A percentile compares a stretch with the other conserved stretches of the same genome.
These are phyloP conservation scores for Wickerhamomyces bovis DNA, from an alignment of 805 yeast species.

Conservation along the genomic window DNA sequence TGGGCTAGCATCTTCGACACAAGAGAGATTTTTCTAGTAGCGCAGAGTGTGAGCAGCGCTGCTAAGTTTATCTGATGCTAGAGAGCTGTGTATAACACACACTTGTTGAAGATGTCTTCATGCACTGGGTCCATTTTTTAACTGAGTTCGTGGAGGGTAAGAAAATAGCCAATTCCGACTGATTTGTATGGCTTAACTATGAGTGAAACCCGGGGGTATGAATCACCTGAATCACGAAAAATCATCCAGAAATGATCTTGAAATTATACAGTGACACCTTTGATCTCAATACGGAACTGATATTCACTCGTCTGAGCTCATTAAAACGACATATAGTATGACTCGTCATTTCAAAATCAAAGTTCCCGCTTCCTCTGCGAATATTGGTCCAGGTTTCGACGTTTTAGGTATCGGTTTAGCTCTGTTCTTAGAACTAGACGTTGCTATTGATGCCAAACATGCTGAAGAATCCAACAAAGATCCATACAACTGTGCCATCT, in stretches of 20 bases:
- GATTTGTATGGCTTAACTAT: neutral
- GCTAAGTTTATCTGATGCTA: neutral
- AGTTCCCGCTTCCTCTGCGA: slow-evolving; percentile 96
- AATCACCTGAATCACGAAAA: neutral
- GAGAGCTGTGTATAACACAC: neutral
- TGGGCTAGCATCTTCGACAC: neutral
- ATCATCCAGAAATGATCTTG: neutral
- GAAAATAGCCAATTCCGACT: neutral
- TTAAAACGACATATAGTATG: slow-evolving; percentile 23
- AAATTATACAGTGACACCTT: neutral
- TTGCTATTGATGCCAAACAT: slow-evolving; percentile 48
- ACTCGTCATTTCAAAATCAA: slow-evolving; percentile 51
- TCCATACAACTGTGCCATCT: slow-evolving; percentile 61
- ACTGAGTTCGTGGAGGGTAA: neutral
- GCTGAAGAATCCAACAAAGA: slow-evolving; percentile 46
- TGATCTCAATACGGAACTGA: neutral
- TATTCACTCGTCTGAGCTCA: neutral
- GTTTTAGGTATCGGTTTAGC: slow-evolving; percentile 89
- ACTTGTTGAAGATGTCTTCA: no score
- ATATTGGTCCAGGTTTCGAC: slow-evolving; percentile 98
- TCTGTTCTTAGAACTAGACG: slow-evolving; percentile 64
- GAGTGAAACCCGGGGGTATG: slow-evolving; percentile 1
- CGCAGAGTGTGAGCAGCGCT: neutral
- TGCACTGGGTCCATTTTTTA: neutral
- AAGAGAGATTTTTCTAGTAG: no score